Conservation (phyloP, 768 basidiomycete species). For the Russula dissimulans region DNA sequence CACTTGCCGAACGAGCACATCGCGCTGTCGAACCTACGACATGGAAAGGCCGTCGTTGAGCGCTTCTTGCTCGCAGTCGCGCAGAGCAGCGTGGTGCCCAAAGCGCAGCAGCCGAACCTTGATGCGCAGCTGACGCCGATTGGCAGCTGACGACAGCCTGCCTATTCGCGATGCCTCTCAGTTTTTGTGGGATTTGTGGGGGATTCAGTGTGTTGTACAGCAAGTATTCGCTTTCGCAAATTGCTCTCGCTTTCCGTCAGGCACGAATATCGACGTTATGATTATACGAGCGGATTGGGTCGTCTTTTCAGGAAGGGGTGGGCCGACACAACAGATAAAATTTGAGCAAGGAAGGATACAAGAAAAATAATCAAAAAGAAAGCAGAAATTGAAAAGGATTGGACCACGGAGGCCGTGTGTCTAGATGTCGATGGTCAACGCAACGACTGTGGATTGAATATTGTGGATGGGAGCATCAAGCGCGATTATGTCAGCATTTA, state of each 20-base stretch:
- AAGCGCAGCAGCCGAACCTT: too few relatives aligned
- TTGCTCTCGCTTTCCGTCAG: background rate
- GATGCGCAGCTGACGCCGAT: too few relatives aligned
- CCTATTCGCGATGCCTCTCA: too few relatives aligned
- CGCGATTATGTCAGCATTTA: background rate
- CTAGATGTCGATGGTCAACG: background rate
- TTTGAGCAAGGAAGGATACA: background rate
- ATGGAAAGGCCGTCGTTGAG: conserved; percentile 69
- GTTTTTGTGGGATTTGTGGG: too few relatives aligned
- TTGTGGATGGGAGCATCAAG: background rate
- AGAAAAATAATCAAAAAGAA: background rate
- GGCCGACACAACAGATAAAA: background rate
- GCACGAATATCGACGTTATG: background rate
- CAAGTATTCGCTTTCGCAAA: background rate
- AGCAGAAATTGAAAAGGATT: background rate
- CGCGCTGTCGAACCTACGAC: conserved; percentile 68
- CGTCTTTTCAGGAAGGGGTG: background rate
- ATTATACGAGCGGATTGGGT: background rate
- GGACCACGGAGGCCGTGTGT: background rate
- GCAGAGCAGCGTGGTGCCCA: conserved; percentile 11
- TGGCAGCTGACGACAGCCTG: too few relatives aligned
- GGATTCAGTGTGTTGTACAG: background rate
- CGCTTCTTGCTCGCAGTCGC: conserved; percentile 57
- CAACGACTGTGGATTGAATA: background rate
- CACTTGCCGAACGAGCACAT: conserved; percentile 93